Evolutionary conservation across 2,329 filamentous ascomycete genomes (phyloP), one percentile per base, ranked within the genome.

Genomic region (Hymenoscyphus albidus): DNA sequence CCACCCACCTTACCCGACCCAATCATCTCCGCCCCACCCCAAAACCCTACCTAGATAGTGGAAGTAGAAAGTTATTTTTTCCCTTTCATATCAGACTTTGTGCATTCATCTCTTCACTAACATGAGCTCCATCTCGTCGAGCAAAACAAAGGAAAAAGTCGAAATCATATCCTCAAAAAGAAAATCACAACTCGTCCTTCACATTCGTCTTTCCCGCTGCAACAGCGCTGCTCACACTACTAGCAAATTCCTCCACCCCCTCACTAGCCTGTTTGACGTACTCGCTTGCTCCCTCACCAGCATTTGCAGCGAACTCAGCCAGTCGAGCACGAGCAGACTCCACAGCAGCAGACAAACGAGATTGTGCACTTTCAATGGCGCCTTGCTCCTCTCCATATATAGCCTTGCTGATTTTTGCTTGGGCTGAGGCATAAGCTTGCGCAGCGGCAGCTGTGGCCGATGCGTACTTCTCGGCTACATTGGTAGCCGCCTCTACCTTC

Each of bases 141-240:
- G 35, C 35, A 35, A 35, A 35, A 6, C 3, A 35, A 35, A 4
- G 35, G 35, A 35, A 35, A 35, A 35, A 35, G 35, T 10, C 5
- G 35, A 10, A 35, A 35, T 35, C 35, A 35, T 35, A 35, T 35
- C 35, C 5, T 35, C 35, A 6, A 35, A 6, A 35, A 35, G 35
- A 35, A 35, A 13, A 54, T 54, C 48, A 85, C 76, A 85, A 77
- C 76, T 85, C 82, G 72, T 85, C 83, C 72, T 81, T 83, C 31
- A 80, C 77, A 61, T 75, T 76, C 61, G 76, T 75, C 1, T 81
- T 81, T 13, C 77, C 80, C 54, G 76, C 72, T 59, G 68, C 73
- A 27, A 77, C 74, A 12, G 75, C 75, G 67, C 75, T 78, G 68
- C 75, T 78, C 12, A 81, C 78, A 65, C 75, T 80, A 68, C 79